Base-by-base conservation (phyloP, 768 basidiomycete species). In the Dentipellis sp. region DNA sequence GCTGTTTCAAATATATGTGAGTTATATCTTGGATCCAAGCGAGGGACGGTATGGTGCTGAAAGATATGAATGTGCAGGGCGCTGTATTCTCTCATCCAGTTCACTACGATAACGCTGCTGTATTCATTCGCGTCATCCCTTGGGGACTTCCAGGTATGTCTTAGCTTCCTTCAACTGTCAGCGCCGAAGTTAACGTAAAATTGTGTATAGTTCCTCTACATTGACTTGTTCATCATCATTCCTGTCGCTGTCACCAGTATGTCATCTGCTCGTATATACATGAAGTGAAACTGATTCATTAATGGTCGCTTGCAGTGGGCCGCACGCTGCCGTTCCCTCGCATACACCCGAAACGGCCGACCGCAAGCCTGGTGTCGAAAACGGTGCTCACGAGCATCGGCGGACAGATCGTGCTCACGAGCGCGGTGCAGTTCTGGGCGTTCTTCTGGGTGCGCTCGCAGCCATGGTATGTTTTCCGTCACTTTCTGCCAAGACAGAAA, bases 1-100 rank as follows among this genome's bases (percentile, higher is more conserved):
- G 93, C 62, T 98, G 95, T 73, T 99, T 99, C 83, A 99, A 99
- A 71, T 99, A 97, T 66, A 99, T 99, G 95, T 94, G 63, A 70
- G 91, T 76, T 23, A 14, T 35, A 19, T 47, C 12, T 40, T 37
- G 48, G 19, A 42, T 51, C 19, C n/a, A 10, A 34, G 35, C 21
- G 47, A 23, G 21, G 6, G 29, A 36, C 62, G 60, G 42, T 67
- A 52, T 51, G 14, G 19, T 21, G 22, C 50, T 37, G 10, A 51
- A 22, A 48, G 36, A 38, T 16, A 36, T n/a, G 19, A 46, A 37
- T 45, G 38, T 60, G 16, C 63, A 98, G 94, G 95, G 97, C 97
- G 0, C 71, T 99, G 46, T 99, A 98, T 71, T 99, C 97, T 11
- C 78, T 99, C 62, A 99, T 99, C 53, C 97, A 99, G 68, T 99